Evolutionary conservation across 106 monocot genomes (phyloP), one percentile per base, ranked within the genome.

Genomic region (Apostasia ramifera): DNA sequence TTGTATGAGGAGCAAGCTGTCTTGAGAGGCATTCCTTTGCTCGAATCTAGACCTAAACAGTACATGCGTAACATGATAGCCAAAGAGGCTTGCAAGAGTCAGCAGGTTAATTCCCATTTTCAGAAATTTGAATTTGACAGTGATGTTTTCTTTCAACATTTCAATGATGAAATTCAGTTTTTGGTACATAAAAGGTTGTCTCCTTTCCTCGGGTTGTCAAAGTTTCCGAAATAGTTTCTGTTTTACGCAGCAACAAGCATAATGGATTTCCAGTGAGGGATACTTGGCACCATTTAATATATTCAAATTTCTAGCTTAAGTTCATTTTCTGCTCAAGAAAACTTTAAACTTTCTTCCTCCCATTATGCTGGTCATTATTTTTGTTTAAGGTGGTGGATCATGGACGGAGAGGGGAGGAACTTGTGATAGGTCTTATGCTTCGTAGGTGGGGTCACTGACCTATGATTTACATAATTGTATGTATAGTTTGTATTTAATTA

Each of bases 211-310:
- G 97, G 49, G 70, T 97, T 72, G 89, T 87, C 43, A 86, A 81
- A 81, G 83, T 97, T 69, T 81, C 84, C 7, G 89, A 97, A 50
- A 69, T 92, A 72, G 79, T 90, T 58, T 86, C 82, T 69, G 74
- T 90, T 68, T 71, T 97, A 66, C 78, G 78, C 70, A 87, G 60
- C 83, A 89, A 77, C 75, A 86, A 85, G 79, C 97, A 97, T 61
- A 97, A 97, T 83, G 97, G 92, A 40, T 97, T 89, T 62, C 97
- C 97, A 40, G 97, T 97, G 81, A 86, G 95, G 74, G 37, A 62
- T 49, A 39, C 8, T 40, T 48, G 8, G 11, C 50, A 43, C 2
- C 54, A 37, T 47, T 2, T 66, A 52, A 61, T 44, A 42, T n/a
- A 43, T 73, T 48, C 5, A 57, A 2, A 51, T 59, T 40, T 42